Base-by-base conservation (phyloP, 116 monocot species). In the Posidonia oceanica region DNA sequence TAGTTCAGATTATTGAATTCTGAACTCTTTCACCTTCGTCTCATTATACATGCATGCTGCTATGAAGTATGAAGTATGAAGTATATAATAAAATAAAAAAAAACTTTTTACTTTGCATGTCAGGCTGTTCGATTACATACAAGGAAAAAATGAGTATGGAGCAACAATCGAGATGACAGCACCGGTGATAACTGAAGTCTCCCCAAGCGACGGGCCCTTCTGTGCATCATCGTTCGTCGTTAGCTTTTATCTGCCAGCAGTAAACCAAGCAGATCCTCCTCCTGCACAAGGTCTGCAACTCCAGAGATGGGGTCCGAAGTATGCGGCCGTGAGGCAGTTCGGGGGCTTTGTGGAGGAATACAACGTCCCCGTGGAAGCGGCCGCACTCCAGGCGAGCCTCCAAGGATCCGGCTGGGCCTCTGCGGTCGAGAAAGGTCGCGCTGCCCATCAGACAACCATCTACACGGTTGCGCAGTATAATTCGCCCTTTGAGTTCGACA, bases 381-480 rank as follows among this genome's bases (percentile, higher is more conserved):
- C 88, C 0, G 70, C 78, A 0, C 86, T 95, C 16, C 77, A 91
- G 18, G 61, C 76, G 42, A 88, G 82, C 68, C 83, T 95, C 12
- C 23, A 52, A 4, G 88, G 84, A 18, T 77, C 91, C 62, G 72
- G 11, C 48, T 95, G 95, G 95, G 77, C 74, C 2, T 71, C 80
- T 54, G 82, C 76, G 0, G 78, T 90, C n/a, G 72, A 75, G 36
- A 72, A 83, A 36, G 80, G 79, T 52, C 71, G 76, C 60, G 55
- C 65, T 57, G 71, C 38, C 0, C 79, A 91, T 63, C 81, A 91
- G 63, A 79, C 82, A 0, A 71, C 81, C 14, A 69, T 54, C 0
- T 95, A 95, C 52, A 83, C 74, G 0, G 95, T 95, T 4, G 91
- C 95, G 0, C 88, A 88, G 81, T 91, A 95, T 59, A 91, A 95